Conservation (phyloP, 1,284 basidiomycete genomes). For the Cryptococcus amylolentus region DNA sequence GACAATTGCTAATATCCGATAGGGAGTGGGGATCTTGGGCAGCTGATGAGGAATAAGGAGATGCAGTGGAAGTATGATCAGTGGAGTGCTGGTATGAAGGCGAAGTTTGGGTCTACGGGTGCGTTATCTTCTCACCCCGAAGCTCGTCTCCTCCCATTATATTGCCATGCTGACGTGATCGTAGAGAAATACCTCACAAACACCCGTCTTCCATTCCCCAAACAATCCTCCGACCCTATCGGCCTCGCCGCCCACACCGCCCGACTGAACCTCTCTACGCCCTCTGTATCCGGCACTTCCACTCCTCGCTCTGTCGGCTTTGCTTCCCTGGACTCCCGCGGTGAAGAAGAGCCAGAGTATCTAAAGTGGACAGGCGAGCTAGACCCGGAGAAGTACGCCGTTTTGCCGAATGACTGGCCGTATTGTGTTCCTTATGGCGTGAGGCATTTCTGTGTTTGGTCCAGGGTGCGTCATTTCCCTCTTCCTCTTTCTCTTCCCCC, state of each 20-base stretch:
- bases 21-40: conserved; percentile 27
- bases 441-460: conserved; percentile 47
- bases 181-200: conserved; percentile 43
- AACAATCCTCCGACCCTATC: not conserved
- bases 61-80: conserved; percentile 41
- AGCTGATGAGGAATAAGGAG: conserved; percentile 40
- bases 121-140: conserved; percentile 8
- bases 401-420: conserved; percentile 49
- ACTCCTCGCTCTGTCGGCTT: conserved; percentile 30
- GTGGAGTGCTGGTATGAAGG: conserved; percentile 38
- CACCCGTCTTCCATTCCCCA: conserved; percentile 33
- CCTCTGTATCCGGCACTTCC: conserved; percentile 17
- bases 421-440: conserved; percentile 46
- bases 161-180: not conserved
- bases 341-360: conserved; percentile 1
- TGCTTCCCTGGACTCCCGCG: conserved; percentile 22
- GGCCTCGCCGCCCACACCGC: no score
- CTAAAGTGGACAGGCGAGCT: conserved; percentile 11
- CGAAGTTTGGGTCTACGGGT: conserved; percentile 42
- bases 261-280: not conserved
- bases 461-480: conserved; percentile 28
- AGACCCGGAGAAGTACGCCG: conserved; percentile 37
- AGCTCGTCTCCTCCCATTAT: not conserved
- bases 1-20: not conserved
- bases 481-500: not conserved